Conservation (phyloP, 352 stramenopile genomes). For the Pythium myriotylum region DNA sequence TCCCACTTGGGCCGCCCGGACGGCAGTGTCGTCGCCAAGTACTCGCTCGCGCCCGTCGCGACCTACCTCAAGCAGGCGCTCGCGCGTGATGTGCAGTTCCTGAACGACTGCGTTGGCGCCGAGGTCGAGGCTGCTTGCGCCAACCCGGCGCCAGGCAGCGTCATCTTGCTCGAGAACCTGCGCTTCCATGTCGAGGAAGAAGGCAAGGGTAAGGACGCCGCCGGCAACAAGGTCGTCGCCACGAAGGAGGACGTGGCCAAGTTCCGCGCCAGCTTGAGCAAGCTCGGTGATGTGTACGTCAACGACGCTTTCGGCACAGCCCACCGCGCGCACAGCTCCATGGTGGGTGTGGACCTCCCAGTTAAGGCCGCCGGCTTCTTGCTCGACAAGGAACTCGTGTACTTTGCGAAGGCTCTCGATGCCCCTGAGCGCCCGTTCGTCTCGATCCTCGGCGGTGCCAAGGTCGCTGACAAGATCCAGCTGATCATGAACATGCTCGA, state of each 20-base stretch:
- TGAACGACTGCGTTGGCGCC: constrained; percentile 95
- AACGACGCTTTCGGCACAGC: constrained; percentile 99
- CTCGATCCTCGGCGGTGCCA: constrained; percentile 99
- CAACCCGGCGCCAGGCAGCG: constrained; percentile 64
- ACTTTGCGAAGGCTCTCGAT: constrained; percentile 99
- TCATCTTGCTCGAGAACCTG: constrained; percentile 99
- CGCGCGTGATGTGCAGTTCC: constrained; percentile 90
- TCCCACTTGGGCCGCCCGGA: constrained; percentile 99
- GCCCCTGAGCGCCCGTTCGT: constrained; percentile 95
- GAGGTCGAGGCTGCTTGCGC: constrained; percentile 84
- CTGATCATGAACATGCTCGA: constrained; percentile 99
- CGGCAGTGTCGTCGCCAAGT: constrained; percentile 92
- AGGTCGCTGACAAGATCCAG: constrained; percentile 99
- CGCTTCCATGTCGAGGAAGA: constrained; percentile 98
- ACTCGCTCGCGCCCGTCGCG: constrained; percentile 95
- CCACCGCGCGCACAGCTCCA: constrained; percentile 98
- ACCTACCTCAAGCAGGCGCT: constrained; percentile 92
- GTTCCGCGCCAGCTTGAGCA: constrained; percentile 92
- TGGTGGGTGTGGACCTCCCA: constrained; percentile 94
- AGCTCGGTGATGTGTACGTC: constrained; percentile 97
- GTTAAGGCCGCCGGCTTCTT: constrained; percentile 95
- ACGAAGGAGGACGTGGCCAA: constrained; percentile 93
- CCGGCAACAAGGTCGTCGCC: constrained; percentile 84
- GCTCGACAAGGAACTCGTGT: constrained; percentile 99
- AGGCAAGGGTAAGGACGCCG: constrained; percentile 82